Evolutionary conservation across 1,284 basidiomycete species (phyloP), one percentile per base, ranked within the genome.

Genomic region (Paramarasmius palmivorus): DNA sequence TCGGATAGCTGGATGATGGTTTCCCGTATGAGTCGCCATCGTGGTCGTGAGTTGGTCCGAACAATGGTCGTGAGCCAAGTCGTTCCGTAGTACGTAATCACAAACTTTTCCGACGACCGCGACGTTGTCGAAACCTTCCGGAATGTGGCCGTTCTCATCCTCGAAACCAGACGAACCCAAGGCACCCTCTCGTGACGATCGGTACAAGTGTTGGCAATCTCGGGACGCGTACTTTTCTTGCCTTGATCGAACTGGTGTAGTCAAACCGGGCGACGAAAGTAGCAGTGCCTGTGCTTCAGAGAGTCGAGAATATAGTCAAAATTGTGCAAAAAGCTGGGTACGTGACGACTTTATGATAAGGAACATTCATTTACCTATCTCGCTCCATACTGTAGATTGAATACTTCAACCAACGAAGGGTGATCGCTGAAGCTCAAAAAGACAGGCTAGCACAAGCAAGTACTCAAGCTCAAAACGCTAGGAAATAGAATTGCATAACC

Each of bases 291-390:
- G 90, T 62, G 63, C 73, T 9, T 61, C 68, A 29, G 73, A 84
- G 64, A 79, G 78, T 57, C 71, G 70, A 29, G 57, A 53, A 2
- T 93, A 90, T 65, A 79, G 86, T 54, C 69, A 74, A 57, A 83
- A 78, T 61, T 93, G 91, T 64, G 90, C 88, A 0, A 86, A 83
- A 68, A 92, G 90, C 69, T 93, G 91, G 90, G 91, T 91, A 65
- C 55, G 87, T 76, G 23, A 26, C 53, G 35, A 15, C 23, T 23
- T 2, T 22, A 38, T 59, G 9, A 42, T 46, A 29, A 32, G 22
- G 25, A 48, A 53, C 10, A 46, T 26, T 46, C 19, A 26, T 37
- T 53, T 46, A 9, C 19, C 23, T n/a, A 32, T 34, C 44, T 8
- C 20, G 35, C 14, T n/a, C 49, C 15, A 39, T 60, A 15, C n/a